phyloP scores from a whole-genome alignment of 805 yeast species.

The Ogataea neopini region DNA sequence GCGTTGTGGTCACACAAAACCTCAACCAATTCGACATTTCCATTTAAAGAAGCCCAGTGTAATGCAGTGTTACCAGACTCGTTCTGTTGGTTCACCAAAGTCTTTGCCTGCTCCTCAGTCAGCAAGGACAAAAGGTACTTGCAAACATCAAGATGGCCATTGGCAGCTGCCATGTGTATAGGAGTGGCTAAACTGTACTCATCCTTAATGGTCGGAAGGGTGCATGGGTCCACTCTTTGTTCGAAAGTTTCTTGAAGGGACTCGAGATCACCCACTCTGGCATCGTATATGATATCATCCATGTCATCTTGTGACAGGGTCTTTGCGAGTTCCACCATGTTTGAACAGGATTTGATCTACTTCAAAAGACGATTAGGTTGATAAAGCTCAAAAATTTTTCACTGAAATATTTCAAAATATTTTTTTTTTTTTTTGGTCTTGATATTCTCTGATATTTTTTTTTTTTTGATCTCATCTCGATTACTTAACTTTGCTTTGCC shows the following conservation, averaged over 20 bases:
- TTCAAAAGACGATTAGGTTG: not conserved
- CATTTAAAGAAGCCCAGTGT: slow-evolving; percentile 95
- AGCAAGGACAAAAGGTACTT: slow-evolving; percentile 56
- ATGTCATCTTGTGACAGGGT: slow-evolving; percentile 67
- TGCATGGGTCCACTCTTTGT: slow-evolving; percentile 48
- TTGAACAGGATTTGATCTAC: not conserved
- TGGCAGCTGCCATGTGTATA: slow-evolving; percentile 94
- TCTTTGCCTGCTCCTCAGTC: slow-evolving; percentile 44
- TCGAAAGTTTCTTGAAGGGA: slow-evolving; percentile 67
- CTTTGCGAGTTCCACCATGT: slow-evolving; percentile 28
- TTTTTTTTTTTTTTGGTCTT: slow-evolving; percentile 1
- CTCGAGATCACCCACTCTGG: slow-evolving; percentile 86
- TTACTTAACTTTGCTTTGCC: not conserved
- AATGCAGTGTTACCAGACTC: slow-evolving; percentile 90
- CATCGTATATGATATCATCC: slow-evolving; percentile 78
- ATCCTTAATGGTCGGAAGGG: slow-evolving; percentile 54
- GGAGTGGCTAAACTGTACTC: slow-evolving; percentile 69
- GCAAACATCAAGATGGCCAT: slow-evolving; percentile 78
- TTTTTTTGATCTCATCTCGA: not conserved
- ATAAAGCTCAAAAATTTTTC: slow-evolving; percentile 1
- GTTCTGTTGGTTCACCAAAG: slow-evolving; percentile 55
- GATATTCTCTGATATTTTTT: not conserved
- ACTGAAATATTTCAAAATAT: not conserved
- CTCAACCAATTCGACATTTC: slow-evolving; percentile 72
- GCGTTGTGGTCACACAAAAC: slow-evolving; percentile 74